A percentile compares a stretch with the other conserved stretches of the same genome.
Conservation (phyloP, 2,329 filamentous ascomycete genomes). For the Cladosporium sp. region DNA sequence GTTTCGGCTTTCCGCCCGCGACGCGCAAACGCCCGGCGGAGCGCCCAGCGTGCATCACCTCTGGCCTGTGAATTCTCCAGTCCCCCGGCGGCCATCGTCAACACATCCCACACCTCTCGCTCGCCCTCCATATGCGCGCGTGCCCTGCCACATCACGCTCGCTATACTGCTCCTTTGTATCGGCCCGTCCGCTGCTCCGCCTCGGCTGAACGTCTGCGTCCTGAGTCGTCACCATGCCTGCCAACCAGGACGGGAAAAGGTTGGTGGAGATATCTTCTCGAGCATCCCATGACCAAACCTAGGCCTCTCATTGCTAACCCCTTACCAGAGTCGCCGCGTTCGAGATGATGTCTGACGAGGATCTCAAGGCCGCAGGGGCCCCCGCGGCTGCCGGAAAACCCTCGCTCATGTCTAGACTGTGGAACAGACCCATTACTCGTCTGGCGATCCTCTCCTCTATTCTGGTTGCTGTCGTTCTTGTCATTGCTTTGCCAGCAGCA, state of each 20-base stretch:
- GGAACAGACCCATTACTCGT: conserved; percentile 2
- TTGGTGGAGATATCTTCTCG: not conserved
- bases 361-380: conserved; percentile 3
- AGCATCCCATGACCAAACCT: not conserved
- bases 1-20: not conserved
- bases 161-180: not conserved
- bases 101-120: not conserved
- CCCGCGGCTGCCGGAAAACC: conserved; percentile 3
- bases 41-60: not conserved
- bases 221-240: not conserved
- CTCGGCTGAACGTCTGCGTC: not conserved
- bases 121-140: not conserved
- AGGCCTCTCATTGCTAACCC: not conserved
- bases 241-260: not conserved
- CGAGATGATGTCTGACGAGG: conserved; percentile 8
- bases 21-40: not conserved
- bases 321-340: not conserved
- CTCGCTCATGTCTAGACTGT: not conserved
- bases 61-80: not conserved
- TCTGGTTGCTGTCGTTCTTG: not conserved
- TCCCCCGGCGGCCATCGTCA: not conserved
- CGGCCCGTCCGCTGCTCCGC: not conserved
- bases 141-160: not conserved
- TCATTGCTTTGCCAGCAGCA: conserved; percentile 6
- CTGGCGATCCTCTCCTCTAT: conserved; percentile 1